These are phyloP conservation scores for Taxillus chinensis DNA, from an alignment of 164 flowering plant species.

Conservation along the genomic window DNA sequence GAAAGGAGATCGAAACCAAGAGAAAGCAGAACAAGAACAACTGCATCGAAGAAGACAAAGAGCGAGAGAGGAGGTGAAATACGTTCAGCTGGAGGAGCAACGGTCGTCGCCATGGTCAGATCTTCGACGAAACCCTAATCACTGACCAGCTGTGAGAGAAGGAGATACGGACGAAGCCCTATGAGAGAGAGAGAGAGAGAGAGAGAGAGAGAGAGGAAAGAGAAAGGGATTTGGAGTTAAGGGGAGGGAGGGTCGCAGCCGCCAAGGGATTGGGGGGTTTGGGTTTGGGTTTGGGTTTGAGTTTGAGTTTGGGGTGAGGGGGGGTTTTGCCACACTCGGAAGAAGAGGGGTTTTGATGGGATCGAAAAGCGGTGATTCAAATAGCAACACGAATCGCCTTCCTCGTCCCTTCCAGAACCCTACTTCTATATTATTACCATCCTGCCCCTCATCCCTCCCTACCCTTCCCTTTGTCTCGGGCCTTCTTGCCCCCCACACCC, in stretches of 20 bases:
- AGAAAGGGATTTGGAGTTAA: not conserved
- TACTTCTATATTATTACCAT: not conserved
- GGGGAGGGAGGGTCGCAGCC: constrained; percentile 10
- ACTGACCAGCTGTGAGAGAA: not conserved
- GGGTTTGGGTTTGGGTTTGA: constrained; percentile 11
- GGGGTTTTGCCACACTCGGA: not conserved
- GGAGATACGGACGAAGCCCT: not conserved
- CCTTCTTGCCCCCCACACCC: not conserved
- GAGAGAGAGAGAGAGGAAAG: not conserved
- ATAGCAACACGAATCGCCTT: constrained; percentile 21
- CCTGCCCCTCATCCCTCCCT: not conserved
- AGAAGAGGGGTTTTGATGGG: constrained; percentile 11
- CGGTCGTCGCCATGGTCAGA: constrained; percentile 22
- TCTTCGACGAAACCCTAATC: not conserved
- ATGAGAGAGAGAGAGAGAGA: not conserved
- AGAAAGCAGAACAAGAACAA: not conserved
- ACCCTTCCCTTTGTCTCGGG: not conserved
- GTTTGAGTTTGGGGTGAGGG: constrained; percentile 12
- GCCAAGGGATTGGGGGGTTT: constrained; percentile 9
- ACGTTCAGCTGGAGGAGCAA: constrained; percentile 33
- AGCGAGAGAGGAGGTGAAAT: constrained; percentile 5
- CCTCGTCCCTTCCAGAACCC: not conserved
- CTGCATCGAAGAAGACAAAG: not conserved
- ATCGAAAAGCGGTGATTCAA: constrained; percentile 21
- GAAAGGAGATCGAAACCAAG: not conserved